Evolutionary conservation across 495 filamentous ascomycete species (phyloP), one percentile per base, ranked within the genome.

Genomic region (Tuber melanosporum): DNA sequence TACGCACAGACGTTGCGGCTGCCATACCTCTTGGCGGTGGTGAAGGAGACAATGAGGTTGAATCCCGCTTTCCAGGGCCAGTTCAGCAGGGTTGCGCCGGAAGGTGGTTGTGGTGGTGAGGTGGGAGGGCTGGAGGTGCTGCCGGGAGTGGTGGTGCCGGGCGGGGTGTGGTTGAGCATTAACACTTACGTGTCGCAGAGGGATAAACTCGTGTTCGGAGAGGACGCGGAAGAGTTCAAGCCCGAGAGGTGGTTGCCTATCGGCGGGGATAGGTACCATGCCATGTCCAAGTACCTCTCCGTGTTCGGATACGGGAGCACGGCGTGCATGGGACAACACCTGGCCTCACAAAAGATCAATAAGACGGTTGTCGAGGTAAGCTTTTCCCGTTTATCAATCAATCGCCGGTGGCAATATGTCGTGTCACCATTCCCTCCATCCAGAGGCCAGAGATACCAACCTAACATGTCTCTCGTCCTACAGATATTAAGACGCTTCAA

Each of bases 161-260:
- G 73, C 2, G 76, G 73, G 39, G 71, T 36, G 20, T 69, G 66
- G 22, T 19, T 77, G 22, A 73, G 75, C 5, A 43, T 77, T 46
- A 77, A 71, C 42, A 75, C 74, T 43, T 72, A 44, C 26, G 69
- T 75, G 17, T 46, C 75, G 26, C 42, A 71, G 41, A 85, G 89
- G 1, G 85, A 89, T 73, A 85, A 84, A 77, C 83, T 82, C 0
- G 81, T 89, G 26, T 93, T 90, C 83, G 90, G 91, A 0, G 80
- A 86, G 7, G 91, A 92, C 77, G 88, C 90, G 17, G 88, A 90
- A 22, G 80, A 83, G 14, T 93, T 88, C 80, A 83, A 87, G 36
- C 91, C 91, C 0, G 91, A 91, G 84, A 81, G 91, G 71, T 92
- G 91, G 91, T 81, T 93, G 70, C 83, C 85, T 10, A 77, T 47